Evolutionary conservation across 2,329 filamentous ascomycete genomes (phyloP), one percentile per base, ranked within the genome.

Genomic region (Chalara sp.): DNA sequence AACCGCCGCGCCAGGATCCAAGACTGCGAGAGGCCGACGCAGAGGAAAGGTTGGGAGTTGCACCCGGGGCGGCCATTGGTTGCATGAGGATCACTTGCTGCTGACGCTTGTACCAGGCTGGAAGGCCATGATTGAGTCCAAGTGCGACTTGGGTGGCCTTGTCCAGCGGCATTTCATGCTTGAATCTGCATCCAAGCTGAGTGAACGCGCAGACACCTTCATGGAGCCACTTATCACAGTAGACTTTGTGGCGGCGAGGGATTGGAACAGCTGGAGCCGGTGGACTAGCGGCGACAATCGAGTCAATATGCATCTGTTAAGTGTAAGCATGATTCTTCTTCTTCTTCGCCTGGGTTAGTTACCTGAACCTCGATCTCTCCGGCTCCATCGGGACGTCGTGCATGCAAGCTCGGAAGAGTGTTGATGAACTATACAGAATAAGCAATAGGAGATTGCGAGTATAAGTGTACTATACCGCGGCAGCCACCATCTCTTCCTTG

Each of bases 161-260:
- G 56, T 90, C 82, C 30, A 72, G 68, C 0, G 91, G 91, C 86
- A 96, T 95, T 65, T 93, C 87, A 66, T 96, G 91, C 70, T 90
- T 92, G 73, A 83, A 96, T 57, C 84, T 82, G 71, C 91, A 96
- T 0, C 91, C 90, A 63, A 91, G 84, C 65, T 95, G 88, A 4
- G 79, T 83, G 66, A 89, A 96, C 55, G 86, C 86, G 65, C 91
- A 96, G 42, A 87, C 81, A 21, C 89, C 90, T 52, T 87, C 84
- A 60, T 88, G 84, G 49, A 96, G 84, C 90, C 90, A 96, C 67
- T 92, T 89, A 52, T 89, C 88, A 69, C 90, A 96, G 67, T 86
- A 95, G 29, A 86, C 72, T 65, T 95, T 95, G 52, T 67, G 64
- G 29, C 64, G 55, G 7, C 58, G 57, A 12, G 46, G 33, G 5